Conservation (phyloP, 495 filamentous ascomycete species). For the Hypoxylon rickii region DNA sequence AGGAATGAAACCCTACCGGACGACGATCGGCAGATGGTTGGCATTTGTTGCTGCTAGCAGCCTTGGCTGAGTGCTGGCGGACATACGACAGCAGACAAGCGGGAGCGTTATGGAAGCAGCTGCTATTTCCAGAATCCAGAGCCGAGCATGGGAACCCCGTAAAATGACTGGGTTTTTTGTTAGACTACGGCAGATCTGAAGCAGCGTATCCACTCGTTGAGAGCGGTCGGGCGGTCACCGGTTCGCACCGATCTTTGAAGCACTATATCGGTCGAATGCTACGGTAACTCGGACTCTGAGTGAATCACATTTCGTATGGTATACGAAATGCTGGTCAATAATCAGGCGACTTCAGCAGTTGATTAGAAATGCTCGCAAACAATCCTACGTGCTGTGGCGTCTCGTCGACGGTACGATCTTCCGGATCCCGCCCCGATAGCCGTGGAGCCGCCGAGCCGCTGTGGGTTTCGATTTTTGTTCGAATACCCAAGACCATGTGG, state of each 20-base stretch:
- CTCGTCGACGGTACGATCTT: not conserved
- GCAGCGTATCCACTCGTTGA: not conserved
- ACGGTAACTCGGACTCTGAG: not conserved
- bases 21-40: constrained; percentile 3
- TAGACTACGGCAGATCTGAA: not conserved
- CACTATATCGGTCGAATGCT: not conserved
- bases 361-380: constrained; percentile 7
- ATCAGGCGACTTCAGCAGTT: constrained; percentile 3
- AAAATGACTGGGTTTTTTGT: not conserved
- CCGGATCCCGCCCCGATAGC: constrained; percentile 27
- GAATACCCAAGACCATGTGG: too few species aligned
- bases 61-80: not conserved
- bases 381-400: not conserved
- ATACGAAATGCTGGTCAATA: not conserved
- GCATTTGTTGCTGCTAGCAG: not conserved
- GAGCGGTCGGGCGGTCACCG: too few species aligned
- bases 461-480: not conserved
- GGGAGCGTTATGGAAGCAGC: not conserved
- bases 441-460: constrained; percentile 22
- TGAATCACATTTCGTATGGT: not conserved
- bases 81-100: too few species aligned
- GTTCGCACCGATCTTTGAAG: too few species aligned
- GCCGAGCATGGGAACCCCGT: not conserved
- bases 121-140: not conserved
- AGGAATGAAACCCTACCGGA: constrained; percentile 5